Evolutionary conservation across 2,329 filamentous ascomycete species (phyloP).

Genomic region (Calonectria ilicicola): DNA sequence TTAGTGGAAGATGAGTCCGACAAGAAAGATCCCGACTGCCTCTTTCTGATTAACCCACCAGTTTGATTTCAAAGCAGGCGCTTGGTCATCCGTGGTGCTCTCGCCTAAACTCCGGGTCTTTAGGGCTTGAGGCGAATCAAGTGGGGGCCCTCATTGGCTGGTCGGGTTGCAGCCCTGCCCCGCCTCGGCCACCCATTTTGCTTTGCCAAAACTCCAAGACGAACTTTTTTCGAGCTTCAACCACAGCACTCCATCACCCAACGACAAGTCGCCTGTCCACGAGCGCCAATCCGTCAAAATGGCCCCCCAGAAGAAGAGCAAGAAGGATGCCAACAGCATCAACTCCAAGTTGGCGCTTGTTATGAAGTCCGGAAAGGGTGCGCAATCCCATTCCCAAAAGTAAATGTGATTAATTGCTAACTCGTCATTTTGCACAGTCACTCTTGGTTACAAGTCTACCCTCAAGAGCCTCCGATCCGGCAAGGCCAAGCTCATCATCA

Average conservation of each 20-base stretch:
- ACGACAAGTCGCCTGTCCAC: constrained; percentile 47
- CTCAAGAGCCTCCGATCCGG: constrained; percentile 92
- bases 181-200: constrained; percentile 33
- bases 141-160: constrained; percentile 44
- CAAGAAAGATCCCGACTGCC: constrained; percentile 44
- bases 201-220: constrained; percentile 39
- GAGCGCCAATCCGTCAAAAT: constrained; percentile 65
- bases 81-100: constrained; percentile 46
- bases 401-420: constrained; percentile 21
- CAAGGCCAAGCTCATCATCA: constrained; percentile 99
- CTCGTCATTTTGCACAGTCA: constrained; percentile 46
- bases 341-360: constrained; percentile 72
- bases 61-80: constrained; percentile 68
- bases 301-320: constrained; percentile 80
- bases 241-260: constrained; percentile 47
- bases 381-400: constrained; percentile 42
- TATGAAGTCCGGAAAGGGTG: constrained; percentile 81
- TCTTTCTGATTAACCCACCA: constrained; percentile 46
- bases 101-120: constrained; percentile 54
- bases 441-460: constrained; percentile 56
- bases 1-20: constrained; percentile 47
- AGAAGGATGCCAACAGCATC: constrained; percentile 84
- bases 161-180: constrained; percentile 31
- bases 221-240: constrained; percentile 42
- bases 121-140: constrained; percentile 48